Percentiles rank a stretch among this genome's conserved stretches.
phyloP scores from a whole-genome alignment of 345 rosid genomes.

The Brassica rapa region DNA sequence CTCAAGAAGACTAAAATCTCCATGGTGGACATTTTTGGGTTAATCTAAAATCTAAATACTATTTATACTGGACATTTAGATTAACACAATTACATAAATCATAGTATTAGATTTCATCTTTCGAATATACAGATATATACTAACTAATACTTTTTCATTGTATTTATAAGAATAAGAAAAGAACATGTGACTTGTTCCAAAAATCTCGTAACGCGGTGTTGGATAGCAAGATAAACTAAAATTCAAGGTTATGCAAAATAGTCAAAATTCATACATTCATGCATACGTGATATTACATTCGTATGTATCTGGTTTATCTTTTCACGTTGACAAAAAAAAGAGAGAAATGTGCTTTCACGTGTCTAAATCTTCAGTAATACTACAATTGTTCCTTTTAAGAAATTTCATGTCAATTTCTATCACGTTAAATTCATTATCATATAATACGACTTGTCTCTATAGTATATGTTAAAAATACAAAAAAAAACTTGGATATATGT shows the following conservation, averaged over 20 bases:
- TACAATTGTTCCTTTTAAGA: neutral
- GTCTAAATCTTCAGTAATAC: neutral
- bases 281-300: conserved; percentile 5
- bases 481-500: neutral
- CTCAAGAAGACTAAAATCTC: neutral
- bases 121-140: neutral
- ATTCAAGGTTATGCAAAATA: conserved; percentile 24
- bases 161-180: neutral
- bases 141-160: neutral
- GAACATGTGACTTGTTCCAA: conserved; percentile 41
- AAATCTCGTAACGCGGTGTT: conserved; percentile 29
- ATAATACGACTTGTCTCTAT: neutral
- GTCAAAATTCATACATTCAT: conserved; percentile 3
- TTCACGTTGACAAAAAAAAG: neutral
- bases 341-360: neutral
- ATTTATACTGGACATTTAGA: neutral
- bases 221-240: conserved; percentile 23
- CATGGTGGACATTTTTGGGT: neutral
- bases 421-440: neutral
- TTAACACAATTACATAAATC: neutral
- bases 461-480: neutral
- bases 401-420: neutral
- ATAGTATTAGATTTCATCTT: neutral
- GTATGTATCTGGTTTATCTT: conserved; percentile 5
- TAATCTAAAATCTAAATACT: neutral